Evolutionary conservation across 2,329 filamentous ascomycete species (phyloP).

Genomic region (Mycocentrospora acerina): DNA sequence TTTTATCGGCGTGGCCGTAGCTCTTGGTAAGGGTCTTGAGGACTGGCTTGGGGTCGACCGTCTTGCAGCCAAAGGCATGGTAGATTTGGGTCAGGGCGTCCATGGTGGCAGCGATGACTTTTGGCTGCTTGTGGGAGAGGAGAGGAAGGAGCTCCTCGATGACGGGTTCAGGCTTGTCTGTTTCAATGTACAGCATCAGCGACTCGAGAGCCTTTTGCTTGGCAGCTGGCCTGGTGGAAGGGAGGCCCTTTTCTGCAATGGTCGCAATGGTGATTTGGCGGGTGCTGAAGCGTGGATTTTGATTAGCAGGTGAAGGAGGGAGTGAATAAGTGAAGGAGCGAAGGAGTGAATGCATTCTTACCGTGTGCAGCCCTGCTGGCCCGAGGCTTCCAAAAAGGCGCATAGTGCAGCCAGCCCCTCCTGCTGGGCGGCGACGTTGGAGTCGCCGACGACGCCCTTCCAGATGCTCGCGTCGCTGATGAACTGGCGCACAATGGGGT

Average conservation of each 20-base stretch:
- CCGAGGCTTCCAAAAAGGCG: constrained; percentile 89
- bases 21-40: constrained; percentile 86
- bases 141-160: constrained; percentile 87
- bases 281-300: constrained; percentile 57
- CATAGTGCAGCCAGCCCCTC: constrained; percentile 87
- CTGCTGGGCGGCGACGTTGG: constrained; percentile 94
- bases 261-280: constrained; percentile 72
- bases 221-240: constrained; percentile 82
- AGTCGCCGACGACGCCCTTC: constrained; percentile 91
- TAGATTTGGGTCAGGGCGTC: constrained; percentile 79
- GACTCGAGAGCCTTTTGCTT: constrained; percentile 87
- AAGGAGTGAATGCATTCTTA: too few relatives aligned
- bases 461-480: constrained; percentile 80
- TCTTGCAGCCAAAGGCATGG: constrained; percentile 93
- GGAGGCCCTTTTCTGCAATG: constrained; percentile 87
- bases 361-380: constrained; percentile 73
- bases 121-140: constrained; percentile 85
- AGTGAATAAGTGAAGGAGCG: background rate
- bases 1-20: constrained; percentile 97
- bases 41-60: constrained; percentile 87
- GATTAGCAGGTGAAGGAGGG: constrained; percentile 13
- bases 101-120: constrained; percentile 76
- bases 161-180: constrained; percentile 81
- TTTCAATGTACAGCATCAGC: constrained; percentile 82
- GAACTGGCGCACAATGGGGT: constrained; percentile 85